Conservation (phyloP, 2,329 filamentous ascomycete genomes). For the Scytalidium sp. region DNA sequence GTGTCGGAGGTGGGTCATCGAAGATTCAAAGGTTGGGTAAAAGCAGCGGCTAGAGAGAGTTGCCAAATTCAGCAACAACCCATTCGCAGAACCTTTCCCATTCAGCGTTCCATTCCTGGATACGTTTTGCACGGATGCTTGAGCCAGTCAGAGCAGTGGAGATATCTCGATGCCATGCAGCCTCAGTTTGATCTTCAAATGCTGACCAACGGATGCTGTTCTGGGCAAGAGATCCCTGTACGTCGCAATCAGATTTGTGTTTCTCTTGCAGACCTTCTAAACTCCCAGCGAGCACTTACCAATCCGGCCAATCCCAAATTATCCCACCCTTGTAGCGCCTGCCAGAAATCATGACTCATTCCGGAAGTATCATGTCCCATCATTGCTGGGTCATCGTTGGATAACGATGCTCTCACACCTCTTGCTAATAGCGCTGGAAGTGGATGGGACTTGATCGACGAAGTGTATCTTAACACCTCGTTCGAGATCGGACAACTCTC, state of each 20-base stretch:
- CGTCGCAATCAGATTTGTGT: neutral
- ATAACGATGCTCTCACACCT: constrained; percentile 77
- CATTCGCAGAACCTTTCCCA: constrained; percentile 89
- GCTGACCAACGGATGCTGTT: constrained; percentile 86
- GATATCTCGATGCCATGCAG: constrained; percentile 71
- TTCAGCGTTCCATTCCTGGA: constrained; percentile 73
- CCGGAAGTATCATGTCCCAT: constrained; percentile 78
- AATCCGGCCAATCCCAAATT: constrained; percentile 83
- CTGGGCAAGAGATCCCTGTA: constrained; percentile 63
- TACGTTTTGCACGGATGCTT: constrained; percentile 63
- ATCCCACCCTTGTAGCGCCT: constrained; percentile 83
- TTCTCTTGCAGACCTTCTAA: neutral
- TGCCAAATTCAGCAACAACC: constrained; percentile 75
- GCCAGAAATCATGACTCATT: constrained; percentile 89
- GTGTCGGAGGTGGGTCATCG: no score
- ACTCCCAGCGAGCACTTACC: constrained; percentile 55
- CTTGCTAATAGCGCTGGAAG: constrained; percentile 78
- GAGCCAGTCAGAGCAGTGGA: constrained; percentile 67
- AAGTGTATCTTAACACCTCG: constrained; percentile 76
- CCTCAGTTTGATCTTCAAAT: constrained; percentile 71
- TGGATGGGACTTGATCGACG: constrained; percentile 71
- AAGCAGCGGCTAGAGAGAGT: no score
- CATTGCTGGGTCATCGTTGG: constrained; percentile 86
- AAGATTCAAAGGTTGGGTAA: no score
- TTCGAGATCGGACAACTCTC: constrained; percentile 89